phyloP scores from a whole-genome alignment of 257 asterid genomes.

The Solanum piurae region DNA sequence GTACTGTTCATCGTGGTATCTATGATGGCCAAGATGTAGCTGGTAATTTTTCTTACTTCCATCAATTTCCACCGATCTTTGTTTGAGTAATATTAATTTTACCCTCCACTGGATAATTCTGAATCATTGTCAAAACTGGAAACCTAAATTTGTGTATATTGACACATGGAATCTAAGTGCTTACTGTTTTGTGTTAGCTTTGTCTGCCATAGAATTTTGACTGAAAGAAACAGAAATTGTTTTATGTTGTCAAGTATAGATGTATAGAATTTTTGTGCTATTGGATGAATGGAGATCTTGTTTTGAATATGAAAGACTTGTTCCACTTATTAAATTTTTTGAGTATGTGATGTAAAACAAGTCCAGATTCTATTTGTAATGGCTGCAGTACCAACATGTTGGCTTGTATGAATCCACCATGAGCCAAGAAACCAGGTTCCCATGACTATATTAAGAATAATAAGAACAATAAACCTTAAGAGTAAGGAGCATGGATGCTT shows the following conservation, averaged over 20 bases:
- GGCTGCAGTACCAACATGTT: background rate
- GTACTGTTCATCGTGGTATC: slow-evolving; percentile 78
- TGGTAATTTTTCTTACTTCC: slow-evolving; percentile 17
- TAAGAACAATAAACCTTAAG: background rate
- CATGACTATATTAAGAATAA: too few species aligned
- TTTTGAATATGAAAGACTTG: background rate
- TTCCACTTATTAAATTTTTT: background rate
- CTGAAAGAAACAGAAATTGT: background rate
- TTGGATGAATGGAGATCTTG: background rate
- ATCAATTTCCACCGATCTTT: background rate
- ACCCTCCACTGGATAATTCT: background rate
- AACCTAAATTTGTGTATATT: background rate
- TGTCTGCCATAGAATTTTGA: background rate
- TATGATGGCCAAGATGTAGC: slow-evolving; percentile 72
- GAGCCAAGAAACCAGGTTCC: background rate
- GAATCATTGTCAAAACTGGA: background rate
- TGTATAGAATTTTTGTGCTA: background rate
- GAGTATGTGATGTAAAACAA: too few species aligned
- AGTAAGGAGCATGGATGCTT: background rate
- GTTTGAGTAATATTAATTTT: background rate
- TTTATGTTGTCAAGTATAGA: background rate
- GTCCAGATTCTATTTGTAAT: background rate
- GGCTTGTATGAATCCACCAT: background rate
- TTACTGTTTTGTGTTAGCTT: background rate
- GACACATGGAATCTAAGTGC: background rate